Evolutionary conservation across 768 basidiomycete genomes (phyloP), one percentile per base, ranked within the genome.

Genomic region (Kwoniella botswanensis): DNA sequence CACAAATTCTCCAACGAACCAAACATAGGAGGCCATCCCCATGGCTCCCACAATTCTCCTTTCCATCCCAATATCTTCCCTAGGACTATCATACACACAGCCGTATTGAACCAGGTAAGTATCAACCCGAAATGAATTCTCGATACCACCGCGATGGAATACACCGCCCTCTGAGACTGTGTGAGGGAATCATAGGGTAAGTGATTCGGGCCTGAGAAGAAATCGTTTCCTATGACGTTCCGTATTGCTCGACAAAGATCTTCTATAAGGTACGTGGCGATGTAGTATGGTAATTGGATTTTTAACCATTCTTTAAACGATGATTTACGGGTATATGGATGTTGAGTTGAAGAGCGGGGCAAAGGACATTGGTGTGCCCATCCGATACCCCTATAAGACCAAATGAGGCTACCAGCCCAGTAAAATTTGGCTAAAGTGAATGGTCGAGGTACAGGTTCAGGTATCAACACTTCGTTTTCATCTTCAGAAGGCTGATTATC

Each of bases 1-100:
- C 76, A 79, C 22, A 81, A 24, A n/a, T 81, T 71, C 1, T 42
- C 26, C 35, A 77, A 43, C 15, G 46, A 58, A 7, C 77, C 79
- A 63, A 79, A 77, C 4, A 77, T 26, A 56, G 79, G 79, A 10
- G 79, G 74, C 70, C 72, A 79, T 13, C 79, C 79, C 74, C 74
- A 81, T 11, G 77, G 77, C 29, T 63, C 70, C 60, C 66, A 79
- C 62, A 75, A 52, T 44, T 81, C 77, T 2, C 72, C 74, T 46
- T 79, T 72, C 74, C 74, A 76, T 4, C 74, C 76, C 43, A 79
- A 18, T 2, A 72, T 6, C 1, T 76, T 76, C 5, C 79, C 79
- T 7, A 78, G 22, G 7, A 26, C 17, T 17, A 79, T 73, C 29
- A 65, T 52, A 2, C 62, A 50, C 13, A 72, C 22, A n/a, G 44